A percentile compares a stretch with the other conserved stretches of the same genome.
Conservation (phyloP, 139 green algal genomes). For the Zygnema cylindricum region DNA sequence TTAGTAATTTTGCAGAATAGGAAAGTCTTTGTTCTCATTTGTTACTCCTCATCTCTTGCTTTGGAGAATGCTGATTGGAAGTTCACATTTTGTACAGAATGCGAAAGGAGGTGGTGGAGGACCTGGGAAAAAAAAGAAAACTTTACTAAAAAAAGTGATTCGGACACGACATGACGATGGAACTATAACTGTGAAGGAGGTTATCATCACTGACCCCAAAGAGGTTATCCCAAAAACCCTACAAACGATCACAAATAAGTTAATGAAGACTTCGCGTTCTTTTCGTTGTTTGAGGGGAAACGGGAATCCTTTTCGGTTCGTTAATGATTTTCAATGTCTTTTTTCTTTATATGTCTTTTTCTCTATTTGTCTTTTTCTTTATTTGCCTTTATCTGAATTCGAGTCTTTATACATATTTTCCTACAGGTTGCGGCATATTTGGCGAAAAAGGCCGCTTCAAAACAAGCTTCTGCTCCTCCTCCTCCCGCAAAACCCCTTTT, state of each 20-base stretch:
- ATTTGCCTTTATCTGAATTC: background rate
- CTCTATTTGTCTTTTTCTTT: background rate
- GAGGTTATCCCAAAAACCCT: slow-evolving; percentile 3
- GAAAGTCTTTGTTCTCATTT: slow-evolving; percentile 21
- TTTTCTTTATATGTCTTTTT: background rate
- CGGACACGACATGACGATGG: slow-evolving; percentile 11
- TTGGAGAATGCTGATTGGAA: background rate
- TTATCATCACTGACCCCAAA: slow-evolving; percentile 55
- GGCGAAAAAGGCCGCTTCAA: too few relatives aligned
- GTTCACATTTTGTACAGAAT: background rate
- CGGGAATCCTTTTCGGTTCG: background rate
- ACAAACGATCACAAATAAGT: background rate
- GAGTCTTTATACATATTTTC: background rate
- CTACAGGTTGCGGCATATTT: too few relatives aligned
- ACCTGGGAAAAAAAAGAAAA: slow-evolving; percentile 48
- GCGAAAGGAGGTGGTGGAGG: background rate
- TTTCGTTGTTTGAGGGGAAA: background rate
- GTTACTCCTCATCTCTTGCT: background rate
- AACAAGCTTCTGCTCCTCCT: too few relatives aligned
- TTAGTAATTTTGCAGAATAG: slow-evolving; percentile 43
- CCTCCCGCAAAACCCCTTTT: too few relatives aligned
- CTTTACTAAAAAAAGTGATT: slow-evolving; percentile 36
- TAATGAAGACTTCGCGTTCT: background rate
- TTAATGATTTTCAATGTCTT: background rate
- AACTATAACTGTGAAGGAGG: slow-evolving; percentile 24